A percentile compares a stretch with the other conserved stretches of the same genome.
Conservation (phyloP, 768 basidiomycete species). For the Piloderma croceum region DNA sequence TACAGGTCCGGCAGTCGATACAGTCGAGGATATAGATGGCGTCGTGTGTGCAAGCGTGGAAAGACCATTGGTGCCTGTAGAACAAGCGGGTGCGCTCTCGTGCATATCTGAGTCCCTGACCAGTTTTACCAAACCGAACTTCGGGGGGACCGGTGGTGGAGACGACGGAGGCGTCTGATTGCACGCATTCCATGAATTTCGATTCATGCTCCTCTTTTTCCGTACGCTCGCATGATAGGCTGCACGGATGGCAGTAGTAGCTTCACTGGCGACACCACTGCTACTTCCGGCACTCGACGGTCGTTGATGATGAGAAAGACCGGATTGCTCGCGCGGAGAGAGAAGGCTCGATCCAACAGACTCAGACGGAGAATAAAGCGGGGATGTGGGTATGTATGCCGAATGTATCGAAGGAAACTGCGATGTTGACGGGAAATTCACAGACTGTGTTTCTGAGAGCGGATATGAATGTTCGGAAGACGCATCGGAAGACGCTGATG, state of each 20-base stretch:
- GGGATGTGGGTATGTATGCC: slow-evolving; percentile 7
- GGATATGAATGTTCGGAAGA: no score
- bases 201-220: slow-evolving; percentile 27
- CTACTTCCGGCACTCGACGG: slow-evolving; percentile 7
- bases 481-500: slow-evolving; percentile 7
- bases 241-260: slow-evolving; percentile 24
- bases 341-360: slow-evolving; percentile 6
- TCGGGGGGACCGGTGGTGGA: no score
- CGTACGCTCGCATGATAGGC: slow-evolving; percentile 27
- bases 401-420: slow-evolving; percentile 5
- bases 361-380: slow-evolving; percentile 7
- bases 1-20: no score
- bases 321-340: slow-evolving; percentile 15
- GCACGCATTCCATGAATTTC: slow-evolving; percentile 22
- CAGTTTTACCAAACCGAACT: no score
- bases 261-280: slow-evolving; percentile 11
- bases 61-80: no score
- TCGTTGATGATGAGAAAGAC: background rate
- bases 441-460: no score
- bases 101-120: no score
- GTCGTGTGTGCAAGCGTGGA: no score
- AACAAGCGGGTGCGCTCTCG: no score
- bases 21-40: no score
- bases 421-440: slow-evolving; percentile 19
- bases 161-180: slow-evolving; percentile 18